Base-by-base conservation (phyloP, 495 filamentous ascomycete genomes). In the Cetradonia linearis region DNA sequence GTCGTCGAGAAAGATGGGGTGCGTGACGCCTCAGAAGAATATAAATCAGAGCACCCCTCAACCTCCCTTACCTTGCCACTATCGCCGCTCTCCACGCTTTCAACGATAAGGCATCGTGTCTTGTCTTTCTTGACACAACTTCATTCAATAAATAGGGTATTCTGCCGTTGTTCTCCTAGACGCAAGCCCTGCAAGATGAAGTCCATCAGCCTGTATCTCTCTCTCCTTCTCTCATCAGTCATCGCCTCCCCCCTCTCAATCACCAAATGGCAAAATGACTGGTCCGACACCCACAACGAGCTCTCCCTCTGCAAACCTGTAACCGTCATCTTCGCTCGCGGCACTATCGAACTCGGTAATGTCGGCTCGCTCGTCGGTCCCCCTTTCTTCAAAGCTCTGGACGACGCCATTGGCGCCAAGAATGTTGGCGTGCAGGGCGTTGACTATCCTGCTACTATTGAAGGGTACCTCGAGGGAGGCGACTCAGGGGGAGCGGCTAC, bases 321-420 rank as follows among this genome's bases (percentile, higher is more conserved):
- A 33, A 76, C 73, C 1, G 64, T 76, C 37, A 71, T 76, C 49
- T 76, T 69, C 55, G 74, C 74, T 42, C 68, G 74, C 13, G 74
- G 73, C 9, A 75, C 74, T 1, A 66, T 69, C 27, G 73, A 76
- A 52, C 56, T 64, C 5, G 74, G 74, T 10, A 80, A 83, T 66
- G 78, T 84, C 40, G 82, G 83, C 8, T 72, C 72, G n/a, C 63
- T 83, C n/a, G 75, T 74, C 49, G 80, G 80, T 2, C 81, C 81
- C 9, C 71, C 74, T 1, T 79, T 86, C 62, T 78, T 78, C 30
- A 69, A 74, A 1, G 70, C 76, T 14, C 62, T 86, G 56, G 62
- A 69, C 40, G 64, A 68, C 0, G 63, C 73, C 40, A 68, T 74
- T 4, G 75, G 74, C 0, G 62, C 67, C 30, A 63, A 69, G 38